Percentiles rank a stretch among this genome's conserved stretches.
Evolutionary conservation across 1,284 basidiomycete species (phyloP).

Genomic region (Coniferiporia weirii): DNA sequence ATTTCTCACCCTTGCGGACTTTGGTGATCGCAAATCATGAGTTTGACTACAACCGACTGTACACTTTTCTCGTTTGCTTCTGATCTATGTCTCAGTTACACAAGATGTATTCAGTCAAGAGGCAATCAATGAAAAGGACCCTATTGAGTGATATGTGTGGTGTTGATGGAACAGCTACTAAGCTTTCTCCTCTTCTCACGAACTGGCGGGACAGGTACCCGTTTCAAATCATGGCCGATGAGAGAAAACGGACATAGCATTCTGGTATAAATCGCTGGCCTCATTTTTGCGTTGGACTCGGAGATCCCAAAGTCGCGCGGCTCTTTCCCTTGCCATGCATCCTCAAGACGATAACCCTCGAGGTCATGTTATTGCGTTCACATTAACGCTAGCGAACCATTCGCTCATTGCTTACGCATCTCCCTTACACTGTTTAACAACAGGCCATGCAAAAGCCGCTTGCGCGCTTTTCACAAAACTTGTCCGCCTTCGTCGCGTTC

Average conservation of each 20-base stretch:
- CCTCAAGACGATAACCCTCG: not conserved
- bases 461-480: slow-evolving; percentile 9
- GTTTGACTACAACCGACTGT: too few species aligned
- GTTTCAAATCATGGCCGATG: not conserved
- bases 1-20: too few species aligned
- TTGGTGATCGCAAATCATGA: too few species aligned
- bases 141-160: too few species aligned
- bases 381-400: not conserved
- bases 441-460: slow-evolving; percentile 10
- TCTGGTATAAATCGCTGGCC: not conserved
- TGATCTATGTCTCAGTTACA: too few species aligned
- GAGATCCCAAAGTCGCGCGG: not conserved
- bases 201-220: not conserved
- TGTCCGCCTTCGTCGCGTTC: not conserved
- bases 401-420: too few species aligned
- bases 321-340: not conserved
- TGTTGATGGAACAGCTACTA: not conserved
- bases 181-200: not conserved
- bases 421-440: not conserved
- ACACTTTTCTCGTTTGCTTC: too few species aligned
- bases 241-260: not conserved
- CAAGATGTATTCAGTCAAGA: too few species aligned
- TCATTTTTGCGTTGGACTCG: not conserved
- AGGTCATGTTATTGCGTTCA: slow-evolving; percentile 8
- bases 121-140: too few species aligned